phyloP scores from a whole-genome alignment of 148 eudicot genomes.

The Rhododendron vialii region DNA sequence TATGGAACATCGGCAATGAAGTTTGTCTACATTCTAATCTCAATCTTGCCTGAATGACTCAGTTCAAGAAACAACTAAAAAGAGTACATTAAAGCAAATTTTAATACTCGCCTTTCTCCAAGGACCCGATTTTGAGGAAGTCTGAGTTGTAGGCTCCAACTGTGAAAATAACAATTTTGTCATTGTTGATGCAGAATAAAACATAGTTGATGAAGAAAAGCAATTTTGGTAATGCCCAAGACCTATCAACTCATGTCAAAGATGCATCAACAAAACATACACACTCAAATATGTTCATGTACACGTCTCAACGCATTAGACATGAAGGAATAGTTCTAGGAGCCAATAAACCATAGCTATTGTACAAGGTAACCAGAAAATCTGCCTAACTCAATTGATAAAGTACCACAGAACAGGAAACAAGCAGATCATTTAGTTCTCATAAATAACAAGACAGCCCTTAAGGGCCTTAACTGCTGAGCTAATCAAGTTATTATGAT shows the following conservation, averaged over 20 bases:
- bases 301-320: not conserved
- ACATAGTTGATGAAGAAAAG: not conserved
- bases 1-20: not conserved
- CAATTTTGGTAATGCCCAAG: not conserved
- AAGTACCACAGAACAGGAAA: not conserved
- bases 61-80: not conserved
- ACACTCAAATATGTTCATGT: not conserved
- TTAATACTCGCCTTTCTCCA: constrained; percentile 26
- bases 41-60: not conserved
- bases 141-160: constrained; percentile 10
- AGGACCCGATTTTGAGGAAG: constrained; percentile 28
- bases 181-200: not conserved
- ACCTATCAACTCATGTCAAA: not conserved
- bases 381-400: not conserved
- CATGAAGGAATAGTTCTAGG: not conserved
- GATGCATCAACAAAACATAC: not conserved
- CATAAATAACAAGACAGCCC: not conserved
- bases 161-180: constrained; percentile 1
- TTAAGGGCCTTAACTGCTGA: not conserved
- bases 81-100: not conserved
- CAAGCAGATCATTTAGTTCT: not conserved
- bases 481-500: not conserved
- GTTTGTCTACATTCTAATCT: not conserved
- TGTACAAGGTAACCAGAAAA: not conserved
- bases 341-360: not conserved